These are phyloP conservation scores for Tricholoma sp. DNA, from an alignment of 768 basidiomycete genomes.

Conservation along the genomic window DNA sequence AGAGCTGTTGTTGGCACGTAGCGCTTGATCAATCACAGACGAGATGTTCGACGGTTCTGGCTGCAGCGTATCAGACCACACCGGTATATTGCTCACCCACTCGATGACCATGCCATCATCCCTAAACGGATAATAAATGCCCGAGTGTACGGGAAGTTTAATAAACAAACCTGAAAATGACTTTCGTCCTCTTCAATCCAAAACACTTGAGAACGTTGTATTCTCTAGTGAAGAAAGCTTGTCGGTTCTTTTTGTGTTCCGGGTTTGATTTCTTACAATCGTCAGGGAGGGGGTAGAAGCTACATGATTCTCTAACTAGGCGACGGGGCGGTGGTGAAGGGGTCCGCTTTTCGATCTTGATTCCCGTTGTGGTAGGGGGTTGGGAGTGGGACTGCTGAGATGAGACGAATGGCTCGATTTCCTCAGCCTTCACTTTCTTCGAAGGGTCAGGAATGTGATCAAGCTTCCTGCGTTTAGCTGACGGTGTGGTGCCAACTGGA, in stretches of 20 bases:
- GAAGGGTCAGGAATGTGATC: neutral
- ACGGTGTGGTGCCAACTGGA: neutral
- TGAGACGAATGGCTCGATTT: neutral
- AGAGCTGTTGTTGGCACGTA: neutral
- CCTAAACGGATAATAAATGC: conserved; percentile 10
- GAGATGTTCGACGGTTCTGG: conserved; percentile 10
- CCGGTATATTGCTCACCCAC: conserved; percentile 26
- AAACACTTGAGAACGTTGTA: conserved; percentile 11
- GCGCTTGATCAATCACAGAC: neutral
- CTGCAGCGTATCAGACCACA: conserved; percentile 26
- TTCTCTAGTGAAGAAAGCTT: conserved; percentile 17
- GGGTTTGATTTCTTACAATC: conserved; percentile 18
- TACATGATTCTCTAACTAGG: conserved; percentile 22
- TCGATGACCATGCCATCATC: conserved; percentile 33
- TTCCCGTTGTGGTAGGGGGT: neutral
- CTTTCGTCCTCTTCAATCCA: conserved; percentile 20
- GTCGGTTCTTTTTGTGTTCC: conserved; percentile 15
- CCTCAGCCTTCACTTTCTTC: neutral
- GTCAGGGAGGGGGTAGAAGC: conserved; percentile 21
- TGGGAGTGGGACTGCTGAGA: neutral
- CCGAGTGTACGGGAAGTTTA: neutral
- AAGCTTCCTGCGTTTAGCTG: conserved; percentile 3
- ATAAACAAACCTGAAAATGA: conserved; percentile 15
- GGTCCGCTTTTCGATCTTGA: conserved; percentile 2
- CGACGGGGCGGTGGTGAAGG: conserved; percentile 13